A percentile compares a stretch with the other conserved stretches of the same genome.
These are phyloP conservation scores for Capsella rubella DNA, from an alignment of 441 rosid genomes.

Conservation along the genomic window DNA sequence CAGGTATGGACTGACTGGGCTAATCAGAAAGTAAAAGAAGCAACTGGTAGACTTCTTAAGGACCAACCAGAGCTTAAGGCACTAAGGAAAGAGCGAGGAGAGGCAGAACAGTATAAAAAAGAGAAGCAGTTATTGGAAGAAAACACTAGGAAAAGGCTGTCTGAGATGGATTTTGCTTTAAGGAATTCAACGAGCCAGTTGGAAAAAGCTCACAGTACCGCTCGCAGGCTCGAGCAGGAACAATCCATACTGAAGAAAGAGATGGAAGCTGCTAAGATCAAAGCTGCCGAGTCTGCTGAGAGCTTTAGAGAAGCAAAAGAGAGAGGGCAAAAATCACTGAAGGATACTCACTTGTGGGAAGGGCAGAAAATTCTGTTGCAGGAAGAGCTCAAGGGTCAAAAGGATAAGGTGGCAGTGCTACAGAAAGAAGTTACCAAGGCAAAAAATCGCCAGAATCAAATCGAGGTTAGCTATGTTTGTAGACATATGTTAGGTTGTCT, in stretches of 20 bases:
- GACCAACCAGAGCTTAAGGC: slow-evolving; percentile 81
- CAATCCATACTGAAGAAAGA: slow-evolving; percentile 68
- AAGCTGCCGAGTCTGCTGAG: slow-evolving; percentile 76
- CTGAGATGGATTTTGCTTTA: slow-evolving; percentile 86
- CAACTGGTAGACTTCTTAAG: slow-evolving; percentile 81
- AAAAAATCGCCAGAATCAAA: slow-evolving; percentile 61
- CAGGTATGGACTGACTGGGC: slow-evolving; percentile 99
- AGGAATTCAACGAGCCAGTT: slow-evolving; percentile 80
- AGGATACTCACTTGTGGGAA: slow-evolving; percentile 79
- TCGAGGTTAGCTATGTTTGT: slow-evolving; percentile 61
- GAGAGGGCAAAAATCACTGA: slow-evolving; percentile 72
- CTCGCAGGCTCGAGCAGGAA: slow-evolving; percentile 81
- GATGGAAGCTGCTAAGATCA: slow-evolving; percentile 75
- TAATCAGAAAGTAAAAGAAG: slow-evolving; percentile 96
- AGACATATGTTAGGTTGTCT: slow-evolving; percentile 33
- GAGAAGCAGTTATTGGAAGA: slow-evolving; percentile 83
- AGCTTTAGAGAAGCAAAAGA: slow-evolving; percentile 76
- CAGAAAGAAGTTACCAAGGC: slow-evolving; percentile 68
- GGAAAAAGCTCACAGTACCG: slow-evolving; percentile 71
- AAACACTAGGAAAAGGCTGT: slow-evolving; percentile 78
- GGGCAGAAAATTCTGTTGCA: slow-evolving; percentile 70
- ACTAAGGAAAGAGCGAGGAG: slow-evolving; percentile 86
- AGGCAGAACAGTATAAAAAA: slow-evolving; percentile 76
- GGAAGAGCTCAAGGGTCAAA: slow-evolving; percentile 79
- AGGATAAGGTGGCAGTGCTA: slow-evolving; percentile 55